Percentiles rank a stretch among this genome's conserved stretches.
These are phyloP conservation scores for Fusarium buharicum DNA, from an alignment of 2,329 filamentous ascomycete genomes.

Conservation along the genomic window DNA sequence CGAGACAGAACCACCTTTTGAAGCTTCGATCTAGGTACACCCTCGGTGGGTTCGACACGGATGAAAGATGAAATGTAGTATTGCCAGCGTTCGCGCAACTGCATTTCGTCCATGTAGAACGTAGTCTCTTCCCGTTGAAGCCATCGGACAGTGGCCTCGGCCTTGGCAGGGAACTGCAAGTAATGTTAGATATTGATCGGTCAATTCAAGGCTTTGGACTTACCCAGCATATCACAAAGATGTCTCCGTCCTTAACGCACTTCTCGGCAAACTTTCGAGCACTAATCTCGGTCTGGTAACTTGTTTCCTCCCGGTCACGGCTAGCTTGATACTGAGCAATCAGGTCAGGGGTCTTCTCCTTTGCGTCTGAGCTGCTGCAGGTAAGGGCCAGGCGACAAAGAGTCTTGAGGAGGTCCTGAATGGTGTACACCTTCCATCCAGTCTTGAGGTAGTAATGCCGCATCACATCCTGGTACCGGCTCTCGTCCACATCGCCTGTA, in stretches of 20 bases:
- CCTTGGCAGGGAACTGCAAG: slow-evolving; percentile 71
- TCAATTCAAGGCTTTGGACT: slow-evolving; percentile 55
- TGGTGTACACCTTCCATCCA: slow-evolving; percentile 93
- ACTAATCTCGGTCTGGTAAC: slow-evolving; percentile 88
- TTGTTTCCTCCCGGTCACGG: slow-evolving; percentile 84
- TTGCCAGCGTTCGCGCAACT: slow-evolving; percentile 85
- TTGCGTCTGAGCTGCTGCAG: slow-evolving; percentile 86
- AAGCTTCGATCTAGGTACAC: slow-evolving; percentile 72
- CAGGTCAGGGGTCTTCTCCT: slow-evolving; percentile 94
- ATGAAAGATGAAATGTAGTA: slow-evolving; percentile 96
- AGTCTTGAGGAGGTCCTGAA: slow-evolving; percentile 86
- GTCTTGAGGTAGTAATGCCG: slow-evolving; percentile 90
- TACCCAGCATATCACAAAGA: slow-evolving; percentile 92
- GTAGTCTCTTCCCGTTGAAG: slow-evolving; percentile 76
- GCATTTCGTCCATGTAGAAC: slow-evolving; percentile 89
- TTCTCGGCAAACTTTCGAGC: slow-evolving; percentile 93
- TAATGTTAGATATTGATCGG: slow-evolving; percentile 46
- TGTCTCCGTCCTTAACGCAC: slow-evolving; percentile 89
- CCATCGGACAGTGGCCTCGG: slow-evolving; percentile 77
- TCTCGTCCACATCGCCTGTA: slow-evolving; percentile 81
- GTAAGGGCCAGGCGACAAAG: slow-evolving; percentile 82
- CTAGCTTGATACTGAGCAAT: slow-evolving; percentile 87
- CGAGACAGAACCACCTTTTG: slow-evolving; percentile 76
- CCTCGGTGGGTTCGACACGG: slow-evolving; percentile 87
- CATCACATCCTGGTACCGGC: slow-evolving; percentile 87